These are phyloP conservation scores for Brassica napus DNA, from an alignment of 345 rosid genomes.

Conservation along the genomic window DNA sequence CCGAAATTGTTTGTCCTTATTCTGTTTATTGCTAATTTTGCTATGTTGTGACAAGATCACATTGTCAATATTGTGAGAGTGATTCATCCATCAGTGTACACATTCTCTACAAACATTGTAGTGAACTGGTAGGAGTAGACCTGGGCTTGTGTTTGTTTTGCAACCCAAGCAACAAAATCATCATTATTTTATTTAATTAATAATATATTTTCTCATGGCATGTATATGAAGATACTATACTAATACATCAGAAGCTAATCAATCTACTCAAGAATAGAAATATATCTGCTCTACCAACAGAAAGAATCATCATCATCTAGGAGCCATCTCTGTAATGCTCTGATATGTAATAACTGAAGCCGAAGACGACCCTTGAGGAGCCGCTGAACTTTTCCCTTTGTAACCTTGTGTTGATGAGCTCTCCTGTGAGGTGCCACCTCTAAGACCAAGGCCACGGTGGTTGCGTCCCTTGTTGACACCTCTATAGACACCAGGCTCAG, in stretches of 20 bases:
- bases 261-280: not conserved
- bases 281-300: slow-evolving; percentile 10
- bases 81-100: too few relatives aligned
- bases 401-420: slow-evolving; percentile 51
- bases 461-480: slow-evolving; percentile 46
- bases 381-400: slow-evolving; percentile 45
- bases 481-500: slow-evolving; percentile 64
- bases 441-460: slow-evolving; percentile 32
- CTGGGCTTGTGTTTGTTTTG: too few relatives aligned
- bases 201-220: slow-evolving; percentile 10
- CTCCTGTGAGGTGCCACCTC: slow-evolving; percentile 41
- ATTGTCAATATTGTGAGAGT: too few relatives aligned
- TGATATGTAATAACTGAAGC: slow-evolving; percentile 27
- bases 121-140: too few relatives aligned
- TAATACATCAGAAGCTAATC: slow-evolving; percentile 17
- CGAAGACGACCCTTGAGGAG: slow-evolving; percentile 37
- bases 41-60: too few relatives aligned
- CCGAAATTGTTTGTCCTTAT: too few relatives aligned
- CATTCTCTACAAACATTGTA: too few relatives aligned
- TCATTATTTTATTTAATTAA: not conserved
- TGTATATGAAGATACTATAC: not conserved
- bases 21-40: too few relatives aligned
- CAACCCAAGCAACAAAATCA: not conserved
- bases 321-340: slow-evolving; percentile 54
- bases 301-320: slow-evolving; percentile 50